Conservation (phyloP, 169 alveolate species). For the Cytauxzoon felis region DNA sequence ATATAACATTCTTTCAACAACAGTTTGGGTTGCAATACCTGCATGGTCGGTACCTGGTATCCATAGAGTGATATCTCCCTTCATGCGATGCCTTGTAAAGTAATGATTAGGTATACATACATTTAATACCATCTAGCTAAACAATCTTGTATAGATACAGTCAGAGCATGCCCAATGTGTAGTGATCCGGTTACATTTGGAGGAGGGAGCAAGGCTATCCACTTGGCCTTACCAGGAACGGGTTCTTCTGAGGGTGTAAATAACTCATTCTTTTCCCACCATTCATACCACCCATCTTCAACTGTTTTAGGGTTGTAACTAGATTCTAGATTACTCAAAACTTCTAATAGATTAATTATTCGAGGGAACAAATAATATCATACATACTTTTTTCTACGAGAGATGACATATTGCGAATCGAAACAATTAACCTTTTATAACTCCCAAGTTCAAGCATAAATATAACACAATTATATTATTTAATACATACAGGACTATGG, state of each 20-base stretch:
- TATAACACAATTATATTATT: too few relatives aligned
- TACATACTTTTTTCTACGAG: not conserved
- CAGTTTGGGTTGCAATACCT: slow-evolving; percentile 99
- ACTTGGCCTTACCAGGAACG: slow-evolving; percentile 68
- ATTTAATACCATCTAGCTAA: slow-evolving; percentile 85
- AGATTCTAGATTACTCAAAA: slow-evolving; percentile 70
- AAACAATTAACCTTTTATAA: too few relatives aligned
- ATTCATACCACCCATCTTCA: slow-evolving; percentile 91
- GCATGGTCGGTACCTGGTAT: slow-evolving; percentile 99
- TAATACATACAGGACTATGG: too few relatives aligned
- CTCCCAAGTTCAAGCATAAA: too few relatives aligned
- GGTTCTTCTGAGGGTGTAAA: slow-evolving; percentile 64
- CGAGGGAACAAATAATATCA: not conserved
- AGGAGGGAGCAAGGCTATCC: slow-evolving; percentile 93
- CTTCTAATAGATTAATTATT: slow-evolving; percentile 11
- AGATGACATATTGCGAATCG: not conserved
- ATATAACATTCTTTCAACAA: slow-evolving; percentile 92
- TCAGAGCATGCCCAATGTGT: slow-evolving; percentile 99
- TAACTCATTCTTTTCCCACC: slow-evolving; percentile 90
- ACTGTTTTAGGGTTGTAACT: slow-evolving; percentile 93
- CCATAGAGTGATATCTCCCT: slow-evolving; percentile 93
- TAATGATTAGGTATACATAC: not conserved
- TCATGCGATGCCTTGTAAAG: slow-evolving; percentile 87
- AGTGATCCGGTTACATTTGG: slow-evolving; percentile 99
- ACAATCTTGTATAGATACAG: slow-evolving; percentile 97